These are phyloP conservation scores for Luffa acutangula DNA, from an alignment of 306 rosid genomes.

Conservation along the genomic window DNA sequence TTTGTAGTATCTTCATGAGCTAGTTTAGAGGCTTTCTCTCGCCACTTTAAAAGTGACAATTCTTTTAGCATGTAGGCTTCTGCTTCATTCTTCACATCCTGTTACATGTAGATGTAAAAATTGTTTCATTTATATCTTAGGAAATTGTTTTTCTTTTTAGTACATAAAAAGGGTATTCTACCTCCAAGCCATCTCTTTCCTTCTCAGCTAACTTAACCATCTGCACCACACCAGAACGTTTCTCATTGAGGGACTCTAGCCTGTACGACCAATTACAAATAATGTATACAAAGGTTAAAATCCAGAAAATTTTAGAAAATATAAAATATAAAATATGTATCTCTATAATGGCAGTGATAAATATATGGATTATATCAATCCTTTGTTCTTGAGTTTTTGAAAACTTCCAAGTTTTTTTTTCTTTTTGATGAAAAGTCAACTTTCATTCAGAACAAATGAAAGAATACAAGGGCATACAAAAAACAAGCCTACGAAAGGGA, in stretches of 20 bases:
- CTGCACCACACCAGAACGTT: constrained; percentile 85
- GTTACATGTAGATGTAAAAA: constrained; percentile 15
- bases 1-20: constrained; percentile 58
- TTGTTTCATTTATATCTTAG: background rate
- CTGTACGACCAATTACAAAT: constrained; percentile 32
- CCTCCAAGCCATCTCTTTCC: constrained; percentile 94
- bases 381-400: background rate
- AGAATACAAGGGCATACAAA: too few species aligned
- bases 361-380: background rate
- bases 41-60: constrained; percentile 81
- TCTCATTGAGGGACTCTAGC: constrained; percentile 79
- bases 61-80: constrained; percentile 89
- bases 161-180: constrained; percentile 16
- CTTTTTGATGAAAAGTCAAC: too few species aligned
- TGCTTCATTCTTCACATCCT: constrained; percentile 94
- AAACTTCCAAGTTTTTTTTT: too few species aligned
- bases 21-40: constrained; percentile 74
- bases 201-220: constrained; percentile 98
- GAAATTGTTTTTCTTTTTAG: background rate
- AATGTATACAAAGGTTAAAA: background rate
- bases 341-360: background rate
- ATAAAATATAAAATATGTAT: background rate
- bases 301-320: background rate
- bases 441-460: too few species aligned
- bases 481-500: too few species aligned